Evolutionary conservation across 2,329 filamentous ascomycete species (phyloP).

Genomic region (Monosporascus sp.): DNA sequence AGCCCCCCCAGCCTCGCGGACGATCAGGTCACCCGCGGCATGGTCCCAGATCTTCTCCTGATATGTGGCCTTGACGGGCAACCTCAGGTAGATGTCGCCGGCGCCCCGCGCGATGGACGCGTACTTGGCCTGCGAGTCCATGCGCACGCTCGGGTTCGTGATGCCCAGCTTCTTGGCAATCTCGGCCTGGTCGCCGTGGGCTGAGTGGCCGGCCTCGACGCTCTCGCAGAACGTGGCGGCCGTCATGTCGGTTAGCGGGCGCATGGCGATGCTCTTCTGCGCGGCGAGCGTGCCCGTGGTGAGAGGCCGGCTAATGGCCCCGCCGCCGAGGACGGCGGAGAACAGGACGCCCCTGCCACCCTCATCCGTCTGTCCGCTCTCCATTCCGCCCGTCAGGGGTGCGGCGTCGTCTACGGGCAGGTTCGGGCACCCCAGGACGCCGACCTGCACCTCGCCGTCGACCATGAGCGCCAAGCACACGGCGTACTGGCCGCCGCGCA

Average conservation of each 20-base stretch:
- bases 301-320: conserved; percentile 75
- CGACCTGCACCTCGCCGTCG: conserved; percentile 89
- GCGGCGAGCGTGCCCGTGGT: conserved; percentile 46
- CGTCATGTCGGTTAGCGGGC: conserved; percentile 64
- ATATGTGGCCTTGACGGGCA: conserved; percentile 82
- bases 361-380: conserved; percentile 67
- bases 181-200: conserved; percentile 79
- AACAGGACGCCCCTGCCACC: conserved; percentile 78
- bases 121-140: conserved; percentile 99
- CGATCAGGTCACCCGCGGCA: conserved; percentile 89
- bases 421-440: conserved; percentile 93
- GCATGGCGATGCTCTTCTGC: conserved; percentile 72
- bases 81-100: conserved; percentile 87
- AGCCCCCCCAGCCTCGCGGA: conserved; percentile 85
- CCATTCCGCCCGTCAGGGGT: conserved; percentile 66
- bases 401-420: conserved; percentile 79
- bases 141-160: conserved; percentile 80
- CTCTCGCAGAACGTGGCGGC: conserved; percentile 93
- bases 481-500: conserved; percentile 94
- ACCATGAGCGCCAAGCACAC: conserved; percentile 90
- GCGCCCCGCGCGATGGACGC: conserved; percentile 90
- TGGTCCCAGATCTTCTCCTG: conserved; percentile 99
- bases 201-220: conserved; percentile 88
- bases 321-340: conserved; percentile 73
- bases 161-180: conserved; percentile 85